These are phyloP conservation scores for Vitis hybrid DNA, from an alignment of 177 flowering plant genomes.

Conservation along the genomic window DNA sequence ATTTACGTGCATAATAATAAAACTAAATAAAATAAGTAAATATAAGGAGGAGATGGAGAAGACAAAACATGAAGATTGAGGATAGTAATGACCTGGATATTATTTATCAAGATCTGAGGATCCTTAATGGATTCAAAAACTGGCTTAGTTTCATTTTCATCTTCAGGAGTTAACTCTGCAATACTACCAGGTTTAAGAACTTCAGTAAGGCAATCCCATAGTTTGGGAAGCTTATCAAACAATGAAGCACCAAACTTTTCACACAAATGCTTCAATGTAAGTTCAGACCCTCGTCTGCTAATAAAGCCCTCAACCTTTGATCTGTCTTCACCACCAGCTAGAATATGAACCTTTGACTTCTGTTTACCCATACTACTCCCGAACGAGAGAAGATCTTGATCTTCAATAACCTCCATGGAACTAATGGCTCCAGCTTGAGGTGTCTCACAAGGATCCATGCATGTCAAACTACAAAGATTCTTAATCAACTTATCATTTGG, in stretches of 20 bases:
- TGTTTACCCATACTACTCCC: slow-evolving; percentile 46
- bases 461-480: slow-evolving; percentile 81
- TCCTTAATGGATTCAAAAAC: slow-evolving; percentile 59
- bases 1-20: no score
- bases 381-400: slow-evolving; percentile 71
- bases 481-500: slow-evolving; percentile 96
- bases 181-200: slow-evolving; percentile 57
- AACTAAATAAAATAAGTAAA: neutral
- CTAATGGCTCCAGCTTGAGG: slow-evolving; percentile 75
- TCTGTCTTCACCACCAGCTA: slow-evolving; percentile 78
- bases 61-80: slow-evolving; percentile 2
- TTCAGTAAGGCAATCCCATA: slow-evolving; percentile 96
- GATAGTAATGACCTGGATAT: slow-evolving; percentile 60
- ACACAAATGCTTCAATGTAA: slow-evolving; percentile 77
- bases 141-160: slow-evolving; percentile 31
- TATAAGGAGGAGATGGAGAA: neutral
- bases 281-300: slow-evolving; percentile 90
- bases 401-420: slow-evolving; percentile 74
- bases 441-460: slow-evolving; percentile 92
- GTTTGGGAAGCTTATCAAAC: slow-evolving; percentile 87
- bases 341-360: slow-evolving; percentile 54
- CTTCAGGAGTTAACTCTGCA: slow-evolving; percentile 26
- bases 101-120: slow-evolving; percentile 86
- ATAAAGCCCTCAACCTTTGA: slow-evolving; percentile 84
- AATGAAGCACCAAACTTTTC: slow-evolving; percentile 68